Evolutionary conservation across 2,329 filamentous ascomycete species (phyloP).

Genomic region (Cordyceps militaris): DNA sequence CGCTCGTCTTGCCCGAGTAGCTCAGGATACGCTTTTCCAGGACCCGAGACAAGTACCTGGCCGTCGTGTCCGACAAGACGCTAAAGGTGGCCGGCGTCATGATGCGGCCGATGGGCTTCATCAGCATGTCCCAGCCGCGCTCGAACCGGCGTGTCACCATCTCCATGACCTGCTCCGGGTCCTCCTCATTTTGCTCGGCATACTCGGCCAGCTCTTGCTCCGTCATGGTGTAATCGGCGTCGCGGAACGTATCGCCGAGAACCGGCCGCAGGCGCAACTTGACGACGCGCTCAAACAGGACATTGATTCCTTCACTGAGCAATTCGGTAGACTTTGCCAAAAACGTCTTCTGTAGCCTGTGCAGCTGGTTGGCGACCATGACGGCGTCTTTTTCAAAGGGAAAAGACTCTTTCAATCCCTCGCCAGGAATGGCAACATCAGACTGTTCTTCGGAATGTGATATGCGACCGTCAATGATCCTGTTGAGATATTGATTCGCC

Average conservation of each 20-base stretch:
- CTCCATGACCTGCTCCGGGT: conserved; percentile 51
- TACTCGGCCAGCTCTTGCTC: conserved; percentile 54
- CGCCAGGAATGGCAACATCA: conserved; percentile 30
- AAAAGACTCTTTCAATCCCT: conserved; percentile 58
- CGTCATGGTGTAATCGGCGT: conserved; percentile 73
- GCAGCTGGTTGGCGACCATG: conserved; percentile 62
- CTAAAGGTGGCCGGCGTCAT: conserved; percentile 73
- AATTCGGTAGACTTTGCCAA: conserved; percentile 73
- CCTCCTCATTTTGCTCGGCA: conserved; percentile 46
- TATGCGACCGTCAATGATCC: conserved; percentile 70
- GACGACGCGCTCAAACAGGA: conserved; percentile 81
- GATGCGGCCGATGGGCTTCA: conserved; percentile 76
- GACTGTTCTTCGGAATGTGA: conserved; percentile 33
- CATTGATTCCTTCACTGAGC: conserved; percentile 73
- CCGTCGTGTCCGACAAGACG: conserved; percentile 65
- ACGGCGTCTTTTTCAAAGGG: conserved; percentile 70
- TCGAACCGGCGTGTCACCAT: conserved; percentile 75
- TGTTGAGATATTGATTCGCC: conserved; percentile 80
- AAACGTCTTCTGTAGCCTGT: conserved; percentile 64
- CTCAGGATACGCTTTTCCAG: conserved; percentile 84
- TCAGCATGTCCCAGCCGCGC: conserved; percentile 76
- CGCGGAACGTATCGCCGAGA: conserved; percentile 81
- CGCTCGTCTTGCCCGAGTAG: conserved; percentile 71
- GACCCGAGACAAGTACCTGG: conserved; percentile 66
- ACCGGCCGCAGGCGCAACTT: conserved; percentile 79